Base-by-base conservation (phyloP, 106 monocot genomes). In the Chionographis japonica region DNA sequence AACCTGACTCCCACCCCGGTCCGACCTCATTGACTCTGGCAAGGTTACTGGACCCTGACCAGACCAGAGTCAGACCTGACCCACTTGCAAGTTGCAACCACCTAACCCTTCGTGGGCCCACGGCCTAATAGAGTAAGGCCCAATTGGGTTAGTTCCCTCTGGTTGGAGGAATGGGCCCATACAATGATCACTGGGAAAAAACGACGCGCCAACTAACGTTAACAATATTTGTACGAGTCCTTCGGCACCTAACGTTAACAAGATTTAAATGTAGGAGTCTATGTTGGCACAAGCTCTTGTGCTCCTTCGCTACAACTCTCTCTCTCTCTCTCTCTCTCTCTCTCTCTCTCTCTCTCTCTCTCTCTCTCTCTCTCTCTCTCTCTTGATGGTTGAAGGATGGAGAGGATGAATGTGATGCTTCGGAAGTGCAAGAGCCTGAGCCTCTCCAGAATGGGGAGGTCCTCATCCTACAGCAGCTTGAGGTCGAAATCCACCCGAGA, bases 401-500 rank as follows among this genome's bases (percentile, higher is more conserved):
- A 87, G 82, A 90, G 70, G 71, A 69, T 94, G 60, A 87, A 68
- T 46, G 70, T 55, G 16, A 62, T 94, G 11, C 74, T 94, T 13
- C 83, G 68, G 78, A 90, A 90, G 79, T 94, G 90, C 90, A 84
- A 72, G 90, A 87, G 82, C 84, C 65, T 94, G 87, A 87, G 82
- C 84, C 65, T 94, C 50, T 80, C 86, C 19, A 78, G 50, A 61
- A 36, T 84, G 1, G 74, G 83, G 42, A 77, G 80, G 59, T 63
- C 78, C 17, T 77, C 75, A 4, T 90, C 90, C 40, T 83, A 83
- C 69, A 65, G 67, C 13, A 78, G 73, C 54, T 59, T 84, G 19
- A 70, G 79, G 43, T 87, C 90, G 10, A 86, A 77, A 51, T 84
- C 86, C 38, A 37, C 36, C 14, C 66, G 77, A 40, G 76, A 70